These are phyloP conservation scores for Starmerella gropengiesseri DNA, from an alignment of 805 yeast genomes.

Conservation along the genomic window DNA sequence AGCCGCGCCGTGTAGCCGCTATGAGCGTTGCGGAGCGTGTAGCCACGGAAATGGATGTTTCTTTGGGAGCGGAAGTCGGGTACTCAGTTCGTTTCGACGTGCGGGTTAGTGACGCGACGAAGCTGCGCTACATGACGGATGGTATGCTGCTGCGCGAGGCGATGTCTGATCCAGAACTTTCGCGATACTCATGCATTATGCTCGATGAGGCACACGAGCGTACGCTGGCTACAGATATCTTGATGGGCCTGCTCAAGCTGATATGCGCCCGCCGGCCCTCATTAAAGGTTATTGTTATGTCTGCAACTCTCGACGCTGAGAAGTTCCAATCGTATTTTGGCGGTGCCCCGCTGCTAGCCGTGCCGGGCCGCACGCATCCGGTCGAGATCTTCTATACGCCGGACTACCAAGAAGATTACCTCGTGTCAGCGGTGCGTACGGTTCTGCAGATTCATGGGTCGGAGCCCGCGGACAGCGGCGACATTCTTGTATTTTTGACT, in stretches of 20 bases:
- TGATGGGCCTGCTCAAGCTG: conserved; percentile 88
- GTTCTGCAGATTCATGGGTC: conserved; percentile 87
- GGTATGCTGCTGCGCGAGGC: conserved; percentile 97
- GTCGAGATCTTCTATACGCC: conserved; percentile 96
- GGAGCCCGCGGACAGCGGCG: conserved; percentile 26
- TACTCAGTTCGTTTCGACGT: conserved; percentile 91
- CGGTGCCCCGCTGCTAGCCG: conserved; percentile 87
- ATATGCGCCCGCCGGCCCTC: conserved; percentile 72
- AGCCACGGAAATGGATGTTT: conserved; percentile 93
- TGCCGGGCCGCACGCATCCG: conserved; percentile 96
- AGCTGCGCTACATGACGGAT: conserved; percentile 93
- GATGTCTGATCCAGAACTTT: conserved; percentile 83
- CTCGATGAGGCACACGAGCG: conserved; percentile 98
- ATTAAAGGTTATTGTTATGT: conserved; percentile 86
- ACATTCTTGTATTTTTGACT: conserved; percentile 22
- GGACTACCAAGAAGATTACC: conserved; percentile 86
- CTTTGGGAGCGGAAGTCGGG: conserved; percentile 89
- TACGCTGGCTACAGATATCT: conserved; percentile 88
- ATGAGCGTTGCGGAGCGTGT: conserved; percentile 62
- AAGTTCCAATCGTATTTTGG: conserved; percentile 84
- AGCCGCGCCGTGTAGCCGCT: conserved; percentile 97
- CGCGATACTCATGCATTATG: conserved; percentile 76
- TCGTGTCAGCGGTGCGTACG: conserved; percentile 90
- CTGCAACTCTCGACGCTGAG: conserved; percentile 95
- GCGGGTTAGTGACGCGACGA: conserved; percentile 66